Percentiles rank a stretch among this genome's conserved stretches.
These are phyloP conservation scores for Haplosporangium gracile DNA, from an alignment of 192 early-diverging fungal species.

Conservation along the genomic window DNA sequence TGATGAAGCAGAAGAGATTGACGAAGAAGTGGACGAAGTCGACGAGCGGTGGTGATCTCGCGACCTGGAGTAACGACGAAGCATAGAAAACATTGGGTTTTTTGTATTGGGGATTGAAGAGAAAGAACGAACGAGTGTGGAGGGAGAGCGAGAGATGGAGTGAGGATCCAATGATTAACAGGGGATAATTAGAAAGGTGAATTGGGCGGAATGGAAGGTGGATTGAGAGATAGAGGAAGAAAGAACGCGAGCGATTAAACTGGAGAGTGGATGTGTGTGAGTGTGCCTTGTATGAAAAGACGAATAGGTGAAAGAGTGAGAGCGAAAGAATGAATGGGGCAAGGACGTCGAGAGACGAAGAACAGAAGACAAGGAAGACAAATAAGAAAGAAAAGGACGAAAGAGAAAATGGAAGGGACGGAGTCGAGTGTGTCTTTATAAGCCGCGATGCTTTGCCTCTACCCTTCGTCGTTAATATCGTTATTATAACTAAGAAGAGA, in stretches of 20 bases:
- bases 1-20: background rate
- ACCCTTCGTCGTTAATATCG: background rate
- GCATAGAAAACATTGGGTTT: background rate
- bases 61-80: slow-evolving; percentile 3
- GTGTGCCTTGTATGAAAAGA: background rate
- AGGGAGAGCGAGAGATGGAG: background rate
- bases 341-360: background rate
- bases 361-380: background rate
- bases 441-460: background rate
- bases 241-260: background rate
- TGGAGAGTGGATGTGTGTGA: background rate
- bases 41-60: background rate
- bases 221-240: background rate
- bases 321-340: background rate
- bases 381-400: too few species aligned
- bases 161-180: background rate
- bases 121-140: background rate
- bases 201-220: background rate
- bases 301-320: background rate
- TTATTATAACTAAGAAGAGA: background rate
- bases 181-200: background rate
- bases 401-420: too few species aligned
- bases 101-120: background rate
- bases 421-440: background rate
- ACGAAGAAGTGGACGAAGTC: background rate